Percentiles rank a stretch among this genome's conserved stretches.
Evolutionary conservation across 1,284 basidiomycete species (phyloP).

Genomic region (Schizophyllum commune): DNA sequence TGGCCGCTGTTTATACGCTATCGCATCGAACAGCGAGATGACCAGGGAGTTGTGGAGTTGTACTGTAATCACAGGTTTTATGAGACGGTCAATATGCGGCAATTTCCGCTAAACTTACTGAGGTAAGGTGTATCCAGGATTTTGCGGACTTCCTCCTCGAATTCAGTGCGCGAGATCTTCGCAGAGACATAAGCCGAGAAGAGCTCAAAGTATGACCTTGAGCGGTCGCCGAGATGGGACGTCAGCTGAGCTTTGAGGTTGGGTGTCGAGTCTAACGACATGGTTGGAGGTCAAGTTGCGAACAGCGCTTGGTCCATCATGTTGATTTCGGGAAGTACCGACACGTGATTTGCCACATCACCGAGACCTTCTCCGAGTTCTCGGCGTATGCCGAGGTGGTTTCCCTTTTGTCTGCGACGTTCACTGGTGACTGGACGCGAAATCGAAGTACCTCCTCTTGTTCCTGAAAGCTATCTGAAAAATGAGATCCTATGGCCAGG

Average conservation of each 20-base stretch:
- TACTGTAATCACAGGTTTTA: slow-evolving; percentile 30
- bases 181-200: slow-evolving; percentile 63
- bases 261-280: slow-evolving; percentile 73
- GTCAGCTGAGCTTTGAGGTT: slow-evolving; percentile 63
- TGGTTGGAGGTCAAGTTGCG: slow-evolving; percentile 17
- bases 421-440: no score
- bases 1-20: slow-evolving; percentile 56
- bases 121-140: slow-evolving; percentile 57
- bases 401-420: no score
- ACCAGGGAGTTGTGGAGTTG: slow-evolving; percentile 76
- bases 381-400: background rate
- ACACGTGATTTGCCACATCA: background rate
- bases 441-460: no score
- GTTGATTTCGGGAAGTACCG: background rate
- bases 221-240: slow-evolving; percentile 51
- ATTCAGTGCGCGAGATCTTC: slow-evolving; percentile 62
- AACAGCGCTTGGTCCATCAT: background rate
- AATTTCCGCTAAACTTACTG: slow-evolving; percentile 26
- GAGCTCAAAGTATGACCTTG: slow-evolving; percentile 52
- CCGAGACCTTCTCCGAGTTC: no score
- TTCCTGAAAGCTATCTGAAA: no score
- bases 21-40: slow-evolving; percentile 73
- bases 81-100: slow-evolving; percentile 4
- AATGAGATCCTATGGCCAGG: no score
- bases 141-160: slow-evolving; percentile 61